A percentile compares a stretch with the other conserved stretches of the same genome.
Conservation (phyloP, 2,329 filamentous ascomycete species). For the Onygenales sp. region DNA sequence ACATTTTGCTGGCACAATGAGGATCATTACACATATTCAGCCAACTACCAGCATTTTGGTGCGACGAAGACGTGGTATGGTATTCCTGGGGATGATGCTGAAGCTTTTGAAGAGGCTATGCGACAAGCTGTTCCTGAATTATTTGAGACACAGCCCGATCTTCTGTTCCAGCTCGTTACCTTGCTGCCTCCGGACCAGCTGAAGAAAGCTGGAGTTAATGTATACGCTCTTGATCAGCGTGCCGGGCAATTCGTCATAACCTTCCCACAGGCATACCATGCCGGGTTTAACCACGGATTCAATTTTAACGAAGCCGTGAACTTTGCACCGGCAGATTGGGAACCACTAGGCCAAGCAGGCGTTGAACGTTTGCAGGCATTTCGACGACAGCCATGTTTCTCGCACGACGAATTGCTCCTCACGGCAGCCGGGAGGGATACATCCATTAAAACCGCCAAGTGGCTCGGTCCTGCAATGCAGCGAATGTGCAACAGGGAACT, state of each 20-base stretch:
- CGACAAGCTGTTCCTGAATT: conserved; percentile 87
- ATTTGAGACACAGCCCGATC: conserved; percentile 92
- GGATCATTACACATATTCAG: conserved; percentile 94
- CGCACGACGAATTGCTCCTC: conserved; percentile 87
- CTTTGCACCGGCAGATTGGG: conserved; percentile 92
- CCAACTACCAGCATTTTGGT: conserved; percentile 97
- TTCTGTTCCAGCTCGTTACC: conserved; percentile 95
- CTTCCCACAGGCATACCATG: conserved; percentile 93
- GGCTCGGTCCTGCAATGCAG: conserved; percentile 80
- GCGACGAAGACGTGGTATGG: conserved; percentile 99
- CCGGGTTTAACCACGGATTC: conserved; percentile 96
- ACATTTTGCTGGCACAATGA: conserved; percentile 99
- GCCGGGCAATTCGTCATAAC: conserved; percentile 95
- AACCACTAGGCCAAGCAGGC: conserved; percentile 77
- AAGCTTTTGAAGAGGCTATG: conserved; percentile 95
- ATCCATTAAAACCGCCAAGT: conserved; percentile 85
- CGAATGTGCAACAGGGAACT: conserved; percentile 68
- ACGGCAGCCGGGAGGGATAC: conserved; percentile 76
- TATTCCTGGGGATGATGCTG: conserved; percentile 84
- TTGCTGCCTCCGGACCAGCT: conserved; percentile 87
- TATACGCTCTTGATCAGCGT: conserved; percentile 91
- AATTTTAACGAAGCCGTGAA: conserved; percentile 99
- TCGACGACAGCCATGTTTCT: conserved; percentile 88
- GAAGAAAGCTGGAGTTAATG: conserved; percentile 82
- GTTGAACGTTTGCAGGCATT: conserved; percentile 82